These are phyloP conservation scores for Phyllosticta citribraziliensis DNA, from an alignment of 2,329 filamentous ascomycete species.

Conservation along the genomic window DNA sequence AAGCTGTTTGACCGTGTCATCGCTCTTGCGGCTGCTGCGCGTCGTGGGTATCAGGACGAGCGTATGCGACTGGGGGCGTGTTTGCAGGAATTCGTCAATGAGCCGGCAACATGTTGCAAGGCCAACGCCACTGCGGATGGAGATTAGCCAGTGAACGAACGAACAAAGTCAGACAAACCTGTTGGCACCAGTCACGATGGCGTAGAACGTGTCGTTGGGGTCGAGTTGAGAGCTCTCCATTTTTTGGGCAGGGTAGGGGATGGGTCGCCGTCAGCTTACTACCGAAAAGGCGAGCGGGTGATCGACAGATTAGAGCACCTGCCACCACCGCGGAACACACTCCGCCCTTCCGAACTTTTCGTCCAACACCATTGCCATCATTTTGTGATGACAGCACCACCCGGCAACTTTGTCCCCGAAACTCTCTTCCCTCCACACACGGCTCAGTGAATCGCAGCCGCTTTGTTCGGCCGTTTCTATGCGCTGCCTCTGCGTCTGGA, in stretches of 20 bases:
- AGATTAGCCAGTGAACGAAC: conserved; percentile 19
- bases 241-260: background rate
- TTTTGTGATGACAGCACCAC: background rate
- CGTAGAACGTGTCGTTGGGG: conserved; percentile 30
- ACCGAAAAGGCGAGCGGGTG: background rate
- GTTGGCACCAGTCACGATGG: conserved; percentile 77
- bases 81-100: conserved; percentile 78
- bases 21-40: conserved; percentile 62
- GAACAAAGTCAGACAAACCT: conserved; percentile 45
- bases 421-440: background rate
- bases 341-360: too few species aligned
- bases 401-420: background rate
- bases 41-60: conserved; percentile 79
- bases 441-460: background rate
- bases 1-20: conserved; percentile 58
- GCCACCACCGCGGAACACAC: too few species aligned
- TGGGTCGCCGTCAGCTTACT: background rate
- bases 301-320: background rate
- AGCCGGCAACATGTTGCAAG: conserved; percentile 74
- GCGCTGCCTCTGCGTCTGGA: too few species aligned
- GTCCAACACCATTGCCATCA: background rate
- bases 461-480: too few species aligned
- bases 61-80: conserved; percentile 54
- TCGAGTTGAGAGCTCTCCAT: background rate
- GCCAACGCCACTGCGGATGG: conserved; percentile 64